Conservation (phyloP, 495 filamentous ascomycete genomes). For the Aspergillus leporis region DNA sequence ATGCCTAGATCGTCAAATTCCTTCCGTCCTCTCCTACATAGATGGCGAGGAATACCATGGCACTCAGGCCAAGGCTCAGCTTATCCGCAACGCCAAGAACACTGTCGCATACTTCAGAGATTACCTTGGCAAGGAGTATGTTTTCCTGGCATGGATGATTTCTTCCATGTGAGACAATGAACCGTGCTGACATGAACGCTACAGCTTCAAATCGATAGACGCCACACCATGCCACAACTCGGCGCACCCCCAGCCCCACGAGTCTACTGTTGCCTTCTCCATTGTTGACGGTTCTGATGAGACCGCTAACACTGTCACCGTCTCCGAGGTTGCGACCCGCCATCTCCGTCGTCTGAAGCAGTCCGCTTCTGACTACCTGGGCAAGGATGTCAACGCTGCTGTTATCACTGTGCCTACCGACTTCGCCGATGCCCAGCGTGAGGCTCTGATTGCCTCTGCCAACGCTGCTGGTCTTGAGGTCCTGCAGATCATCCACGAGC, state of each 20-base stretch:
- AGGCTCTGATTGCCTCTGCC: conserved; percentile 74
- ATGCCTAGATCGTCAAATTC: conserved; percentile 89
- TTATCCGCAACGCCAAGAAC: conserved; percentile 88
- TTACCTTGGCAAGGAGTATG: conserved; percentile 87
- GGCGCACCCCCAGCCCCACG: conserved; percentile 79
- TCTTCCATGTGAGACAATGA: background rate
- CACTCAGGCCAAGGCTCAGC: conserved; percentile 88
- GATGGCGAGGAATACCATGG: conserved; percentile 96
- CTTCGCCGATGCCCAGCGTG: conserved; percentile 82
- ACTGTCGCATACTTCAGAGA: conserved; percentile 96
- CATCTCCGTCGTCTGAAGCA: conserved; percentile 79
- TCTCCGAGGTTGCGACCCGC: conserved; percentile 84
- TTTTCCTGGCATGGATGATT: background rate
- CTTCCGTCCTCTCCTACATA: conserved; percentile 89
- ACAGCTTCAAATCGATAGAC: conserved; percentile 89
- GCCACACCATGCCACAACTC: conserved; percentile 92
- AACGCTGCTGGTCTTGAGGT: conserved; percentile 83
- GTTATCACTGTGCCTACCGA: conserved; percentile 94
- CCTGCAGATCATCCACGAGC: conserved; percentile 90
- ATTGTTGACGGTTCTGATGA: conserved; percentile 74
- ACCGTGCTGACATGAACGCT: conserved; percentile 7
- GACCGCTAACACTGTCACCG: conserved; percentile 66
- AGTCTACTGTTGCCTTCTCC: conserved; percentile 76
- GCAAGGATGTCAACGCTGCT: conserved; percentile 86
- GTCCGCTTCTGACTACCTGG: conserved; percentile 88